Evolutionary conservation across 2,329 filamentous ascomycete genomes (phyloP), one percentile per base, ranked within the genome.

Genomic region (Talaromyces islandicus): DNA sequence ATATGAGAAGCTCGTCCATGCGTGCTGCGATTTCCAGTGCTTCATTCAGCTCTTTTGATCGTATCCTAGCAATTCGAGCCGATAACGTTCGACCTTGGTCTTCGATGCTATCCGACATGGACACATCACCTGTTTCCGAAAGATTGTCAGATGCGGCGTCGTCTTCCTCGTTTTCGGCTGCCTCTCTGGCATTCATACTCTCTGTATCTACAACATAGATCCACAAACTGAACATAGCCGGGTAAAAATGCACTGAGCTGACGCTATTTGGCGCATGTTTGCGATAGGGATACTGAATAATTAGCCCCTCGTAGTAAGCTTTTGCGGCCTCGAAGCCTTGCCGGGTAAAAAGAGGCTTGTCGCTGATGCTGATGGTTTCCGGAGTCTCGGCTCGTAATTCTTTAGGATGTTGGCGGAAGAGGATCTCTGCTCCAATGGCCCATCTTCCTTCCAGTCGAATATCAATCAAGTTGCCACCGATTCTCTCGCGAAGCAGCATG

Each of bases 391-490:
- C 27, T 57, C 19, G 41, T n/a, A 32, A 29, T 24, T 57, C 55
- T 14, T 12, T 35, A 41, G n/a, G 25, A 30, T 12, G 25, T 19
- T 62, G 57, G 17, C 88, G 84, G 76, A 96, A 85, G 59, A 96
- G 76, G 21, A 97, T 84, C 75, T 96, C 92, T 2, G 90, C 91
- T 0, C 91, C 92, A 51, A 96, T 82, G 14, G 88, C 88, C 93
- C 92, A 97, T 64, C 89, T 82, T 38, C 85, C 83, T 67, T 87
- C 82, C 21, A 79, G 79, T 43, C 91, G 84, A 54, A 93, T 73
- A 70, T 96, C 91, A 21, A 92, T 79, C 7, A 77, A 76, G 54
- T 74, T 72, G 3, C 85, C 85, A 60, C 75, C 69, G 25, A 87
- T 77, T 55, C 81, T 83, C 53, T 85, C 81, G 54, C 88, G 83